Evolutionary conservation across 306 rosid genomes (phyloP).

Genomic region (Arachis stenosperma): DNA sequence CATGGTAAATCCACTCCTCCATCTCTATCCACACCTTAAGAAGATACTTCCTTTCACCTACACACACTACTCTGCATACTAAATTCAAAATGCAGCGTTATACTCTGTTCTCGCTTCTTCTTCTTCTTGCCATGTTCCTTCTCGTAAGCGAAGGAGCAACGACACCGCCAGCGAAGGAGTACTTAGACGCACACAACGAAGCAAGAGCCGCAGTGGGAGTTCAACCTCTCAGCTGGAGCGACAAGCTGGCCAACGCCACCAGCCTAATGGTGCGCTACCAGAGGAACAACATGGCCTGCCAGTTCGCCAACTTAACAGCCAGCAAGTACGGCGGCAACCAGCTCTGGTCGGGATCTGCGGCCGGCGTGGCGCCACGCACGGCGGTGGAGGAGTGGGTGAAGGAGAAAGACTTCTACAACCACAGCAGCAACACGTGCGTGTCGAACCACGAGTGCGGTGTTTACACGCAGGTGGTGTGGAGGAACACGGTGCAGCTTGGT

Average conservation of each 20-base stretch:
- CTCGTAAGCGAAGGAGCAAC: conserved; percentile 17
- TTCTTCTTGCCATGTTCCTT: conserved; percentile 22
- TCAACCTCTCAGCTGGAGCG: conserved; percentile 66
- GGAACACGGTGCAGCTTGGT: conserved; percentile 60
- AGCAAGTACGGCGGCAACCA: conserved; percentile 81
- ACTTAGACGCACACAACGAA: conserved; percentile 68
- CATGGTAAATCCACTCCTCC: background rate
- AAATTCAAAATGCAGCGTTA: conserved; percentile 5
- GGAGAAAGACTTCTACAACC: conserved; percentile 68
- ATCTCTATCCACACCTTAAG: background rate
- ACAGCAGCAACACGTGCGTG: conserved; percentile 60
- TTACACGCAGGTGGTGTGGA: conserved; percentile 90
- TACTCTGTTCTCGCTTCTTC: conserved; percentile 13
- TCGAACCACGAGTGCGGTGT: conserved; percentile 66
- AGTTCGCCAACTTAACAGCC: conserved; percentile 63
- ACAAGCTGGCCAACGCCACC: conserved; percentile 58
- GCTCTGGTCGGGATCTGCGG: conserved; percentile 55
- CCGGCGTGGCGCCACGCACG: conserved; percentile 48
- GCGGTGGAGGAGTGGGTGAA: conserved; percentile 80
- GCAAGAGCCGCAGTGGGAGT: conserved; percentile 85
- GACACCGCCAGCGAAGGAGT: conserved; percentile 53
- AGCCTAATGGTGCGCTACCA: conserved; percentile 67
- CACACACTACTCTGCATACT: background rate
- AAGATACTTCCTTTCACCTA: background rate
- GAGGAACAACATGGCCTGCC: conserved; percentile 61